phyloP scores from a whole-genome alignment of 768 basidiomycete species.

The Kondoa malvinella region DNA sequence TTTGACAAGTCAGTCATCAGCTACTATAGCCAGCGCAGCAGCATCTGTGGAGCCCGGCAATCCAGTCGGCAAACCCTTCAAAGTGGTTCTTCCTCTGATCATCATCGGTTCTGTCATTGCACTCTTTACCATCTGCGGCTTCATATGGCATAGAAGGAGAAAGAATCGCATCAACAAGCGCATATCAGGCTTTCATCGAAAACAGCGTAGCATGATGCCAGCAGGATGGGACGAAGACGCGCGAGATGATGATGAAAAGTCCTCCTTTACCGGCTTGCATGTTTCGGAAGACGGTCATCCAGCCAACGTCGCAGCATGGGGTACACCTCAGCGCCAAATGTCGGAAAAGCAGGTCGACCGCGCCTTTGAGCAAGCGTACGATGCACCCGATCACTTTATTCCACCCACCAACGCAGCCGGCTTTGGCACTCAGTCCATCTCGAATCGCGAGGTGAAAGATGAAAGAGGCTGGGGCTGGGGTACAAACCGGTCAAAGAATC shows the following conservation, averaged over 20 bases:
- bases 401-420: not conserved
- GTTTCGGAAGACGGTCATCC: not conserved
- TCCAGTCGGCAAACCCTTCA: not conserved
- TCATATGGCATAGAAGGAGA: not conserved
- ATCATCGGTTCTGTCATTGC: not conserved
- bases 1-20: not conserved
- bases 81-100: not conserved
- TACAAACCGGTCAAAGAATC: not conserved
- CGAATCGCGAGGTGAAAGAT: not conserved
- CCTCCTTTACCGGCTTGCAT: not conserved
- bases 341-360: not conserved
- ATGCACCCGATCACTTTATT: not conserved
- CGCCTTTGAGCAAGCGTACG: not conserved
- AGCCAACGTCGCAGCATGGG: not conserved
- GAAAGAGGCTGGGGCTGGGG: not conserved
- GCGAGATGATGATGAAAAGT: not conserved
- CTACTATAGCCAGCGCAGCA: not conserved
- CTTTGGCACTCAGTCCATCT: not conserved
- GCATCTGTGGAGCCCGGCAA: not conserved
- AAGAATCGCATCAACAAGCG: not conserved
- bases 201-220: not conserved
- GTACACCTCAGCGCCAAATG: not conserved
- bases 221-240: not conserved
- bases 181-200: not conserved
- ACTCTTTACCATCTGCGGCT: not conserved